Percentiles rank a stretch among this genome's conserved stretches.
These are phyloP conservation scores for Plantago ovata DNA, from an alignment of 257 asterid species.

Conservation along the genomic window DNA sequence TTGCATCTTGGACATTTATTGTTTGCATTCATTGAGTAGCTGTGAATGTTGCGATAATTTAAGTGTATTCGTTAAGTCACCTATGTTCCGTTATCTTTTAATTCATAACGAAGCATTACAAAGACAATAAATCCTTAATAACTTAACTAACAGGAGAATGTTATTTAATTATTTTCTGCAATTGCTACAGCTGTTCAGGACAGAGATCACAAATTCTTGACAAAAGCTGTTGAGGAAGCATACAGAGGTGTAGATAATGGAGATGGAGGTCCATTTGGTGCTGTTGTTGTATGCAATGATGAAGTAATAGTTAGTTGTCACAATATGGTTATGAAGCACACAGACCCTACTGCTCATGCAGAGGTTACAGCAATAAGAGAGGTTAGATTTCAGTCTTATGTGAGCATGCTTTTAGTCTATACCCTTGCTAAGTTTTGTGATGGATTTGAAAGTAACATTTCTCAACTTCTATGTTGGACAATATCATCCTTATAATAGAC, in stretches of 20 bases:
- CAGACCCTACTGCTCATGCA: slow-evolving; percentile 99
- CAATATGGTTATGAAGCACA: slow-evolving; percentile 70
- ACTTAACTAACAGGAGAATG: background rate
- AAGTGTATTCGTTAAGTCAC: too few species aligned
- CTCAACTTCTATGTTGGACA: too few species aligned
- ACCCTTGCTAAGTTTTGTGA: too few species aligned
- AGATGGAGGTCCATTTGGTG: slow-evolving; percentile 98
- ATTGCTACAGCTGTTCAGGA: slow-evolving; percentile 69
- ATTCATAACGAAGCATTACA: slow-evolving; percentile 6
- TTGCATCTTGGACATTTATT: too few species aligned
- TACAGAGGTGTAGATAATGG: slow-evolving; percentile 94
- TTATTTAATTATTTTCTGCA: slow-evolving; percentile 13
- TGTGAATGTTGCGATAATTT: too few species aligned
- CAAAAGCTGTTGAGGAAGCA: slow-evolving; percentile 95
- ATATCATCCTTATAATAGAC: too few species aligned
- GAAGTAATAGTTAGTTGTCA: slow-evolving; percentile 95
- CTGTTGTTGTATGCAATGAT: slow-evolving; percentile 77
- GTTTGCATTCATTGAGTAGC: too few species aligned
- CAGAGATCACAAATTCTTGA: slow-evolving; percentile 87
- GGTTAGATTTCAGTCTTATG: slow-evolving; percentile 40
- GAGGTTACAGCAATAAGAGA: slow-evolving; percentile 99
- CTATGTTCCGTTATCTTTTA: too few species aligned
- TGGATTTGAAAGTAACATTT: too few species aligned
- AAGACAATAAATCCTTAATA: slow-evolving; percentile 8
- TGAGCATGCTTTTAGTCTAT: too few species aligned